Conservation (phyloP, 371 early-diverging fungal genomes). For the Haplosporangium sp. region DNA sequence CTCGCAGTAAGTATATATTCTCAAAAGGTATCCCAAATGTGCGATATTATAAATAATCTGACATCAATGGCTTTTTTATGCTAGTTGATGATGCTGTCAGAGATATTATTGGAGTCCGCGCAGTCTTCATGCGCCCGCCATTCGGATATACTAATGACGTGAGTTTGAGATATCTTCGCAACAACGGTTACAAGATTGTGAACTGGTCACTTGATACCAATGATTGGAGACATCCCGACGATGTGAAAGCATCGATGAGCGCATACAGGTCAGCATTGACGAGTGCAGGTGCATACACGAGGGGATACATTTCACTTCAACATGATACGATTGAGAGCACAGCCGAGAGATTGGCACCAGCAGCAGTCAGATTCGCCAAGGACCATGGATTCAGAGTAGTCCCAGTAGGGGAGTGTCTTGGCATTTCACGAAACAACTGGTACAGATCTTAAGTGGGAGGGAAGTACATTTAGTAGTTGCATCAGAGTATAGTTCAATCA, state of each 20-base stretch:
- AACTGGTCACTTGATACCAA: conserved; percentile 35
- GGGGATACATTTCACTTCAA: conserved; percentile 29
- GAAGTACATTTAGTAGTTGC: neutral
- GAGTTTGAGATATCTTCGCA: conserved; percentile 1
- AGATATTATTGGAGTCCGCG: conserved; percentile 34
- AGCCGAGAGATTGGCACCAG: conserved; percentile 14
- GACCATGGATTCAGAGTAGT: conserved; percentile 23
- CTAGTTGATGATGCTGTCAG: conserved; percentile 35
- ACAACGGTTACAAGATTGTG: conserved; percentile 35
- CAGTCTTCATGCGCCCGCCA: conserved; percentile 43
- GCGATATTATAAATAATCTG: neutral
- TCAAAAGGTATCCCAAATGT: no score
- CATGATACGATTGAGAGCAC: conserved; percentile 24
- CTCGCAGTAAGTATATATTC: conserved; percentile 14
- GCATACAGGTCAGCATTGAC: conserved; percentile 10
- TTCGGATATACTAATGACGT: conserved; percentile 18
- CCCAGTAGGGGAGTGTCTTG: conserved; percentile 42
- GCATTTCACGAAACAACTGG: conserved; percentile 17
- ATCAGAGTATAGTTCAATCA: no score
- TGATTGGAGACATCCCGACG: conserved; percentile 30
- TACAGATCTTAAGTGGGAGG: conserved; percentile 4
- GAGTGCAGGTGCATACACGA: neutral
- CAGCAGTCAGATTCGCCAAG: conserved; percentile 20
- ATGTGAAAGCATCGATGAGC: conserved; percentile 4
- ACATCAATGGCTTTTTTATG: neutral